Percentiles rank a stretch among this genome's conserved stretches.
phyloP scores from a whole-genome alignment of 495 filamentous ascomycete species.

The Lasiosphaeria ovina region DNA sequence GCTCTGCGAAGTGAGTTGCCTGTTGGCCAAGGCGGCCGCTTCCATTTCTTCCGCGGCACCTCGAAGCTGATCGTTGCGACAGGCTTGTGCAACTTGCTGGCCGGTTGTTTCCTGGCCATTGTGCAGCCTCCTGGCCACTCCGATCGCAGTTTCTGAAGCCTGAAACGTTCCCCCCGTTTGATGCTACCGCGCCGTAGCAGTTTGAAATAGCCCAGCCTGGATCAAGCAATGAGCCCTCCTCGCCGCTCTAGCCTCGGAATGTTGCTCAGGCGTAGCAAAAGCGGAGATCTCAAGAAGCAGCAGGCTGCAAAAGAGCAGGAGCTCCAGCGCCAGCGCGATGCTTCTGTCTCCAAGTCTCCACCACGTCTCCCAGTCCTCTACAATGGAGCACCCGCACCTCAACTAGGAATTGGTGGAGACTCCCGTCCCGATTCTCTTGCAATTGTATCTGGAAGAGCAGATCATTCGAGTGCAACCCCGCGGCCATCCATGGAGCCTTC shows the following conservation, averaged over 20 bases:
- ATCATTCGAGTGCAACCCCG: conserved; percentile 38
- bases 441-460: conserved; percentile 56
- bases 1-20: conserved; percentile 10
- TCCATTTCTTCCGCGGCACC: background rate
- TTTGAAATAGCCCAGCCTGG: conserved; percentile 23
- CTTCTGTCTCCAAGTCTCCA: conserved; percentile 64
- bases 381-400: conserved; percentile 55
- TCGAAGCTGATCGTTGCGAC: conserved; percentile 12
- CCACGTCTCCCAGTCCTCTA: conserved; percentile 79
- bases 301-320: conserved; percentile 59
- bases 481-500: conserved; percentile 46
- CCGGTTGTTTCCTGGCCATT: conserved; percentile 7
- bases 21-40: conserved; percentile 6
- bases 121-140: conserved; percentile 7
- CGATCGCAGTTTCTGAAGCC: conserved; percentile 18
- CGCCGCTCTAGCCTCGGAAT: conserved; percentile 57
- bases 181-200: conserved; percentile 25
- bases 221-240: conserved; percentile 44
- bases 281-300: conserved; percentile 74
- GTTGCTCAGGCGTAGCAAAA: conserved; percentile 81
- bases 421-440: conserved; percentile 63
- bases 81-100: conserved; percentile 11
- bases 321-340: conserved; percentile 62
- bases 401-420: conserved; percentile 65
- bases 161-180: conserved; percentile 14